These are phyloP conservation scores for Patellifolia procumbens DNA, from an alignment of 179 eudicot genomes.

Conservation along the genomic window DNA sequence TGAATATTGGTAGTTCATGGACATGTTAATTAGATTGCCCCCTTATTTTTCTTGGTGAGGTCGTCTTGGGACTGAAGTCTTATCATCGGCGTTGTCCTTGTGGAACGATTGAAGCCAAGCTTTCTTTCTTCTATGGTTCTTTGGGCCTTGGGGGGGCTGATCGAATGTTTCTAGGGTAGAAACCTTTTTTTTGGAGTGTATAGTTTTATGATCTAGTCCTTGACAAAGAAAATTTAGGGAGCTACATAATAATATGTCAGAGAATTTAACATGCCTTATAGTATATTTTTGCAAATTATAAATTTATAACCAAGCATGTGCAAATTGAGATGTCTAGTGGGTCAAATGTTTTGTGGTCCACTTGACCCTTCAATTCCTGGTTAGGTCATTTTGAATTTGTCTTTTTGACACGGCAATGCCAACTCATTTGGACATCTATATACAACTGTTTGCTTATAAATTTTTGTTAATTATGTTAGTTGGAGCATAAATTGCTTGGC, in stretches of 20 bases:
- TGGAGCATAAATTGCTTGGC: constrained; percentile 11
- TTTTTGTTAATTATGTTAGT: neutral
- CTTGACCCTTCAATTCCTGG: constrained; percentile 19
- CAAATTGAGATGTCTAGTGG: constrained; percentile 5
- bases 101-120: neutral
- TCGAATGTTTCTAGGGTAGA: neutral
- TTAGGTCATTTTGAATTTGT: constrained; percentile 25
- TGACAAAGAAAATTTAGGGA: neutral
- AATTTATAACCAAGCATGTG: constrained; percentile 12
- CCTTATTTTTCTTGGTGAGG: too few relatives aligned
- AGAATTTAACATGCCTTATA: neutral
- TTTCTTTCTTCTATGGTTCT: neutral
- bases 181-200: neutral
- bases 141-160: neutral
- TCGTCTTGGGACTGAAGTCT: too few relatives aligned
- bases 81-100: constrained; percentile 1
- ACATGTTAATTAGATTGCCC: too few relatives aligned
- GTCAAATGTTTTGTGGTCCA: neutral
- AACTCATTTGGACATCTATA: constrained; percentile 9
- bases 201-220: neutral
- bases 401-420: constrained; percentile 28
- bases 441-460: constrained; percentile 21
- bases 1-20: too few relatives aligned
- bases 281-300: neutral
- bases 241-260: neutral